Percentiles rank a stretch among this genome's conserved stretches.
These are phyloP conservation scores for Penicillium psychrosexuale DNA, from an alignment of 2,329 filamentous ascomycete species.

Conservation along the genomic window DNA sequence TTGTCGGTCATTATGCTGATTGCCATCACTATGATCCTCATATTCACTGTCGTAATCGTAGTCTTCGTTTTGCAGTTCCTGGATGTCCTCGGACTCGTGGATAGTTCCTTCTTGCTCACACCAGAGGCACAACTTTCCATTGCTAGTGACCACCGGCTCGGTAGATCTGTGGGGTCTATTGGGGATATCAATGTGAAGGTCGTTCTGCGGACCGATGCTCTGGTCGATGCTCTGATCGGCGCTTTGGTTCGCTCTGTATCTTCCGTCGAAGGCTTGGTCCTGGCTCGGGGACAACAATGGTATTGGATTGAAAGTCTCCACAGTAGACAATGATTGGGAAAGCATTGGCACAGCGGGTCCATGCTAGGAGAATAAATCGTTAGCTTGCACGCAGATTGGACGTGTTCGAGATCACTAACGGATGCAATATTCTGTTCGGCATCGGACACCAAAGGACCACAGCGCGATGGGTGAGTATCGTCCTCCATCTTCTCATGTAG, in stretches of 20 bases:
- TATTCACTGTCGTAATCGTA: neutral
- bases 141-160: neutral
- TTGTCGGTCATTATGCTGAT: neutral
- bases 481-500: constrained; percentile 2
- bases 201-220: neutral
- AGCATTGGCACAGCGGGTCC: neutral
- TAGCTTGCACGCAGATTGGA: neutral
- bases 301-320: neutral
- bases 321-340: neutral
- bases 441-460: neutral
- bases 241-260: neutral
- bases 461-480: neutral
- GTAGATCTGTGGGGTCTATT: neutral
- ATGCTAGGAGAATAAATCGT: neutral
- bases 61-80: neutral
- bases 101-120: neutral
- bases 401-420: neutral
- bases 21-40: neutral
- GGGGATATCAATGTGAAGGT: neutral
- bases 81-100: neutral
- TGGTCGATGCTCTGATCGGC: neutral
- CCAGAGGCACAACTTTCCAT: neutral
- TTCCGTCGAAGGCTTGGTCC: neutral
- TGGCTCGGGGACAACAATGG: neutral
- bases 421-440: neutral